These are phyloP conservation scores for Blastomyces emzantsi DNA, from an alignment of 2,329 filamentous ascomycete genomes.

Conservation along the genomic window DNA sequence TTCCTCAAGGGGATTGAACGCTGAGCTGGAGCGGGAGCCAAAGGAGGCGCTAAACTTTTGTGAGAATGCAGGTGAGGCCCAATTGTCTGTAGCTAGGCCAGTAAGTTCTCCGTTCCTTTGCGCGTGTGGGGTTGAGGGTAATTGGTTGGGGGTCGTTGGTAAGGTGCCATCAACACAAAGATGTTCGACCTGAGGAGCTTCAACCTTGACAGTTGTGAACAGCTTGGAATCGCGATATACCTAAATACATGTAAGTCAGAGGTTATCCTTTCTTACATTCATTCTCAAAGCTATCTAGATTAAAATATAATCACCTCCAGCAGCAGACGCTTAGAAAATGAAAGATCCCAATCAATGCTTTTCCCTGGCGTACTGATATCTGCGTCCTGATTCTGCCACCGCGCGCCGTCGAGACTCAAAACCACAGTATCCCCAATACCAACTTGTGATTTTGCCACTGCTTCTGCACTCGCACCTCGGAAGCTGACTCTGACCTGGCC, in stretches of 20 bases:
- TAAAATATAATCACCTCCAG: constrained; percentile 28
- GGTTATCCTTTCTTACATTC: not conserved
- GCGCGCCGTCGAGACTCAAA: constrained; percentile 58
- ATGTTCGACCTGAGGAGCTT: constrained; percentile 30
- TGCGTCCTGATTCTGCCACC: constrained; percentile 43
- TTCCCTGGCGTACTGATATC: constrained; percentile 47
- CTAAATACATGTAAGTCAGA: constrained; percentile 18
- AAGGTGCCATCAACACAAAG: constrained; percentile 28
- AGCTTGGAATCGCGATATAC: constrained; percentile 31
- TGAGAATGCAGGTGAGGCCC: constrained; percentile 69
- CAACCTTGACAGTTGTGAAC: constrained; percentile 8
- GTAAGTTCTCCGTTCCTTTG: constrained; percentile 14
- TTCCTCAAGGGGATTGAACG: constrained; percentile 57
- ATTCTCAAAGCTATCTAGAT: not conserved
- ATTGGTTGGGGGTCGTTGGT: constrained; percentile 36
- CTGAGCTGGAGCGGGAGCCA: constrained; percentile 55
- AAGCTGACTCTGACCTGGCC: constrained; percentile 79
- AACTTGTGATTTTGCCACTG: constrained; percentile 56
- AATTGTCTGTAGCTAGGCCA: constrained; percentile 43
- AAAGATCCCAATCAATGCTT: constrained; percentile 49
- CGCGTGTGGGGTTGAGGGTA: constrained; percentile 21
- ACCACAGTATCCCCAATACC: constrained; percentile 70
- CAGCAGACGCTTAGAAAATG: constrained; percentile 33
- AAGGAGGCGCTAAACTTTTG: constrained; percentile 63
- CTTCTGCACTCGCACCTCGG: constrained; percentile 58